Evolutionary conservation across 139 green algal genomes (phyloP).

Genomic region (Micromonas commoda): DNA sequence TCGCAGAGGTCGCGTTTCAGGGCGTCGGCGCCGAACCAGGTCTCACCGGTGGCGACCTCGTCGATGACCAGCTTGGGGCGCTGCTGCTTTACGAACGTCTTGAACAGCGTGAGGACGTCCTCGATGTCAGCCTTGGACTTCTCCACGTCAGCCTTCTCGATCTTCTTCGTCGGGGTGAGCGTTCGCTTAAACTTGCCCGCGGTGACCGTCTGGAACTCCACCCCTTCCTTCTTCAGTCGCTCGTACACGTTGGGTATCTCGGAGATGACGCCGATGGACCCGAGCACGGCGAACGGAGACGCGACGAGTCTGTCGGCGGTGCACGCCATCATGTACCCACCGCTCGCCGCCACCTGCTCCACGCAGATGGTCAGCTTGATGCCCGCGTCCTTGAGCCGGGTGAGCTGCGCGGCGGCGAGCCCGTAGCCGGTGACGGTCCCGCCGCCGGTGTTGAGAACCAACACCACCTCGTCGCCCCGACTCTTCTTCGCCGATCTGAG

Average conservation of each 20-base stretch:
- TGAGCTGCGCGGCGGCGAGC: conserved; percentile 33
- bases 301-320: conserved; percentile 25
- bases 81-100: conserved; percentile 23
- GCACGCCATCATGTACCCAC: conserved; percentile 39
- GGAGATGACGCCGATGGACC: conserved; percentile 36
- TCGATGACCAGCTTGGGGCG: conserved; percentile 28
- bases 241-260: conserved; percentile 37
- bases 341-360: conserved; percentile 31
- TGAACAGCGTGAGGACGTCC: conserved; percentile 29
- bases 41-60: conserved; percentile 34
- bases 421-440: conserved; percentile 37
- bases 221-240: conserved; percentile 33
- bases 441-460: conserved; percentile 32
- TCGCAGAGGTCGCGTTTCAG: conserved; percentile 22
- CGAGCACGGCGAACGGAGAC: conserved; percentile 33
- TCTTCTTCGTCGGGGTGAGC: conserved; percentile 34
- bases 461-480: conserved; percentile 27
- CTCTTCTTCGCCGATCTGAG: background rate
- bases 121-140: conserved; percentile 34
- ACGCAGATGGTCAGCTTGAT: conserved; percentile 34
- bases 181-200: conserved; percentile 37
- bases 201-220: conserved; percentile 35
- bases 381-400: conserved; percentile 26
- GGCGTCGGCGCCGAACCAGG: conserved; percentile 33
- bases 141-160: conserved; percentile 28